Evolutionary conservation across 2,329 filamentous ascomycete genomes (phyloP).

Genomic region (Penicillium sp.): DNA sequence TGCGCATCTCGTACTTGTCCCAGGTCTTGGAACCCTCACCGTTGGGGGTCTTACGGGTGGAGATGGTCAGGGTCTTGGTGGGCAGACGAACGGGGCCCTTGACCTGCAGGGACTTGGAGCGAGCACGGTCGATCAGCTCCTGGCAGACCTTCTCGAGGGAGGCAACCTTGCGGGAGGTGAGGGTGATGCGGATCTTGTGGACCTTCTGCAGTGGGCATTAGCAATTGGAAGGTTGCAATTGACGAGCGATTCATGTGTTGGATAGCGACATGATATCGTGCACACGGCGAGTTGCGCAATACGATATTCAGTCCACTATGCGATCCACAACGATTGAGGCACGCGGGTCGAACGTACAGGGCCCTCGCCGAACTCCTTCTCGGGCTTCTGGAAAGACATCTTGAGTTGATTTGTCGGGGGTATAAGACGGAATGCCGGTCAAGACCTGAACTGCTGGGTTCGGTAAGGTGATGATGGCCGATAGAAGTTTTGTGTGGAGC

Average conservation of each 20-base stretch:
- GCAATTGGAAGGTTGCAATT: conserved; percentile 8
- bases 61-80: conserved; percentile 94
- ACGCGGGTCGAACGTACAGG: conserved; percentile 53
- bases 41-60: conserved; percentile 97
- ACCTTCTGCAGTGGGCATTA: conserved; percentile 57
- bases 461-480: conserved; percentile 71
- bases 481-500: conserved; percentile 17
- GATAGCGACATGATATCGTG: conserved; percentile 7
- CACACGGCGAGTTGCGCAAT: neutral
- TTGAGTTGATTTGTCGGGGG: conserved; percentile 41
- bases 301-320: neutral
- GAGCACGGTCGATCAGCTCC: conserved; percentile 97
- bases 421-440: conserved; percentile 50
- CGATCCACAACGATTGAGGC: neutral
- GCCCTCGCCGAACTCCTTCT: conserved; percentile 88
- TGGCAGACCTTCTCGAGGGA: conserved; percentile 97
- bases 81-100: conserved; percentile 97
- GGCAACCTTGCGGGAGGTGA: conserved; percentile 89
- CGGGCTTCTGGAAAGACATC: conserved; percentile 93
- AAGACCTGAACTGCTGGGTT: conserved; percentile 73
- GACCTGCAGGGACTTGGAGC: conserved; percentile 95
- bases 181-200: conserved; percentile 98
- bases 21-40: conserved; percentile 99
- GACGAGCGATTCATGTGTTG: neutral
- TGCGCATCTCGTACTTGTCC: conserved; percentile 98